Evolutionary conservation across 345 rosid genomes (phyloP).

Genomic region (Rhizophora apiculata): DNA sequence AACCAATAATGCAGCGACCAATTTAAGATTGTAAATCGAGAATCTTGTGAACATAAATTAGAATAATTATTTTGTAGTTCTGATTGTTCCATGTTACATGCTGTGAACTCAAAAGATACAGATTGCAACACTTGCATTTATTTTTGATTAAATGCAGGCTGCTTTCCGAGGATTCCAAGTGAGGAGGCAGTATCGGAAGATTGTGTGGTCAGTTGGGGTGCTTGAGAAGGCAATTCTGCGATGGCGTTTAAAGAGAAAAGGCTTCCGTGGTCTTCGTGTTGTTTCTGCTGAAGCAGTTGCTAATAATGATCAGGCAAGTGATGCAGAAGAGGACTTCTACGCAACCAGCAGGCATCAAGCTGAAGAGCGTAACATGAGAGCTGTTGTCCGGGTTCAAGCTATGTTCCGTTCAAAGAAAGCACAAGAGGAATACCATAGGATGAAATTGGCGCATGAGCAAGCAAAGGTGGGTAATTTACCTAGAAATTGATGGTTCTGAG

Average conservation of each 20-base stretch:
- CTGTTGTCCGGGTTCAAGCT: conserved; percentile 80
- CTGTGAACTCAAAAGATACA: background rate
- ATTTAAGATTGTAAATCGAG: background rate
- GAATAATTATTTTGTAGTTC: background rate
- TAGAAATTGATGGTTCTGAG: conserved; percentile 1
- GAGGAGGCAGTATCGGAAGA: conserved; percentile 72
- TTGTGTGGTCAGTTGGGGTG: conserved; percentile 91
- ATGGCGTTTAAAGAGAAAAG: conserved; percentile 86
- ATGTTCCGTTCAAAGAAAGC: conserved; percentile 98
- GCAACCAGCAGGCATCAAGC: conserved; percentile 75
- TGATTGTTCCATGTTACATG: background rate
- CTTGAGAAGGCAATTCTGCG: conserved; percentile 84
- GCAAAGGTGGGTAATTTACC: conserved; percentile 51
- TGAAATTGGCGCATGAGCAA: conserved; percentile 61
- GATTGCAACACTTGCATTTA: conserved; percentile 1
- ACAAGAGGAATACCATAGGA: conserved; percentile 78
- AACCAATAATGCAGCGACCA: no score
- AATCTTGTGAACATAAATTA: background rate
- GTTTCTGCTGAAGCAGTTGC: conserved; percentile 29
- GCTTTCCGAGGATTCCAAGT: conserved; percentile 81
- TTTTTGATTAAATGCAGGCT: conserved; percentile 49
- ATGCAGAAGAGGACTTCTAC: conserved; percentile 69
- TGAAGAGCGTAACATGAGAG: conserved; percentile 82
- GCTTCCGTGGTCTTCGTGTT: conserved; percentile 76
- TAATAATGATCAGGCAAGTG: conserved; percentile 38